Conservation (phyloP, 2,329 filamentous ascomycete species). For the Laburnicola sp. region DNA sequence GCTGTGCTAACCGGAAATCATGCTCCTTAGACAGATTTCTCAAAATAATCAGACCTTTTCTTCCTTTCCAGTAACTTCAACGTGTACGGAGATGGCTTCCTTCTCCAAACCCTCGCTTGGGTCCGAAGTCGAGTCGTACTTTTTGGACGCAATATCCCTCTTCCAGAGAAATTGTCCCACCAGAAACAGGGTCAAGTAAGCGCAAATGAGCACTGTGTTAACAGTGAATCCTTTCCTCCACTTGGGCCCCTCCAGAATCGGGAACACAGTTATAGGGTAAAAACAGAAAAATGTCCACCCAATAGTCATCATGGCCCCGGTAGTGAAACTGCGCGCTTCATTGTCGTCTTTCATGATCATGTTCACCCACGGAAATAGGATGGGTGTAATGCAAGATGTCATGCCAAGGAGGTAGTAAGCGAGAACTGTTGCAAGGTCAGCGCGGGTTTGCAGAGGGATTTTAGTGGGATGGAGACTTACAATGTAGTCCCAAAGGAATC, state of each 20-base stretch:
- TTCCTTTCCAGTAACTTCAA: conserved; percentile 8
- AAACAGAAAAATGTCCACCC: conserved; percentile 35
- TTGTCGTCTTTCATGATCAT: conserved; percentile 43
- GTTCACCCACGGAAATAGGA: conserved; percentile 32
- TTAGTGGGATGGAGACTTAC: conserved; percentile 13
- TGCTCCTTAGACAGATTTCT: neutral
- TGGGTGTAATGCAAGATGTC: conserved; percentile 30
- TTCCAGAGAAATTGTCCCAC: conserved; percentile 38
- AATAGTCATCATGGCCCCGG: conserved; percentile 44
- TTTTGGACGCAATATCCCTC: conserved; percentile 30
- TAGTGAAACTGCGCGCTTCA: conserved; percentile 45
- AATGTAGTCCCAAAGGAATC: conserved; percentile 48
- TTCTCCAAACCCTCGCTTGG: conserved; percentile 5
- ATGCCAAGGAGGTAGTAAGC: conserved; percentile 31
- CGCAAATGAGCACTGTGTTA: conserved; percentile 28
- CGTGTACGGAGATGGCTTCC: conserved; percentile 8
- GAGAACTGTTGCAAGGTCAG: conserved; percentile 19
- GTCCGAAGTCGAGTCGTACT: conserved; percentile 14
- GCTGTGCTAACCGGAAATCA: no score
- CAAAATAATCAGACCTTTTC: neutral
- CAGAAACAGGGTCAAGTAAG: conserved; percentile 38
- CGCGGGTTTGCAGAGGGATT: neutral
- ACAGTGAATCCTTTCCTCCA: conserved; percentile 35
- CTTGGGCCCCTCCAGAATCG: conserved; percentile 32
- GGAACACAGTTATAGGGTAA: conserved; percentile 36